Evolutionary conservation across 2,329 filamentous ascomycete genomes (phyloP), one percentile per base, ranked within the genome.

Genomic region (Aspergillus fumigatus): DNA sequence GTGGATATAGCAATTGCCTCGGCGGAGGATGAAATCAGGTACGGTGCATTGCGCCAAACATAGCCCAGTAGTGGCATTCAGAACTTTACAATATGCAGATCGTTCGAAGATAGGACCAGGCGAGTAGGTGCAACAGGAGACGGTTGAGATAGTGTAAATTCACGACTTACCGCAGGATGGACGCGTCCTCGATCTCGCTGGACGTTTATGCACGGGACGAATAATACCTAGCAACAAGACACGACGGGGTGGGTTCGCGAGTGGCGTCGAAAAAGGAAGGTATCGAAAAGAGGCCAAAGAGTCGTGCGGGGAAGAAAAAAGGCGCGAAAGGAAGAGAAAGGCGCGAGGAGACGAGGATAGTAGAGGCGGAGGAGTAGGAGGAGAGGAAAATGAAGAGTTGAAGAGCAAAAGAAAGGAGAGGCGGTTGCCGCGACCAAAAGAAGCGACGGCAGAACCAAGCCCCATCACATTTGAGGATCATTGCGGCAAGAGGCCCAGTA

Each of bases 331-430:
- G 62, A 60, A 56, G 51, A 53, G 48, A 50, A 54, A 56, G 49
- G 53, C 54, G 26, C 40, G 43, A 26, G 3, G 11, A 23, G 10
- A 9, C 4, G 43, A 23, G 21, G 43, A 47, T 25, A 23, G 14
- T 26, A 57, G 23, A 57, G 55, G 26, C 48, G 57, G 51, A 56
- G 57, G 57, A 57, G 27, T 59, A 26, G 25, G 55, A 59, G 55
- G 53, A 63, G 52, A 61, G 57, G 59, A 60, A 59, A 62, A 52
- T 54, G 62, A 59, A 61, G 58, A 61, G 60, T 35, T 35, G 32
- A 35, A 35, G 32, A 38, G 14, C 32, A 38, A 58, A 64, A 65
- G 71, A 68, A 70, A 68, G 68, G 66, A 68, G 68, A 71, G 70
- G 72, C 68, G 68, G 70, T 69, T 62, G 61, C 62, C 56, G 59